phyloP scores from a whole-genome alignment of 495 filamentous ascomycete genomes.

The Pseudevernia furfuracea region DNA sequence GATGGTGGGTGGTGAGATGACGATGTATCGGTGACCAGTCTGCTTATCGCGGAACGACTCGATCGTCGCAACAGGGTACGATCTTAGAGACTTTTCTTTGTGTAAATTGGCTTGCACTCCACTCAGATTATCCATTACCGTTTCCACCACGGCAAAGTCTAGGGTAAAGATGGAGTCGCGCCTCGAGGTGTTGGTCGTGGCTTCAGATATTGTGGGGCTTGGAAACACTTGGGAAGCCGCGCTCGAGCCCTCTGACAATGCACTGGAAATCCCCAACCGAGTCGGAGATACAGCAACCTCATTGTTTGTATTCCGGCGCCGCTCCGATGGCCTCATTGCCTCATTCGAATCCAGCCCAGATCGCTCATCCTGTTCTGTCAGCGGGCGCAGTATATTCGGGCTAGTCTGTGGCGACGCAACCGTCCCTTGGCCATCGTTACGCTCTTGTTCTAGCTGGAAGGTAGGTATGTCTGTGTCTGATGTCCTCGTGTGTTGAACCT shows the following conservation, averaged over 20 bases:
- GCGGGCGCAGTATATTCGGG: background rate
- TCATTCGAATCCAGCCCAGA: slow-evolving; percentile 4
- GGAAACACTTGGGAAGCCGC: slow-evolving; percentile 3
- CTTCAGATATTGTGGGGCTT: slow-evolving; percentile 12
- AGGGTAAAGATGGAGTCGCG: slow-evolving; percentile 7
- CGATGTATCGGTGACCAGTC: slow-evolving; percentile 16
- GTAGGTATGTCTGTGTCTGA: background rate
- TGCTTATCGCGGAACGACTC: slow-evolving; percentile 17
- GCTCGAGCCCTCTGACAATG: slow-evolving; percentile 7
- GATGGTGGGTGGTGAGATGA: slow-evolving; percentile 14
- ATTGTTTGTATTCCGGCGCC: slow-evolving; percentile 1
- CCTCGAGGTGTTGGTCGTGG: slow-evolving; percentile 4
- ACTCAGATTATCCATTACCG: slow-evolving; percentile 6
- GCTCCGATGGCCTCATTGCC: slow-evolving; percentile 5
- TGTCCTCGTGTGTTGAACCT: background rate
- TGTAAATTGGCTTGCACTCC: slow-evolving; percentile 12
- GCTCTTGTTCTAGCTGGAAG: background rate
- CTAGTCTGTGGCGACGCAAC: slow-evolving; percentile 9
- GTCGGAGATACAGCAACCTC: slow-evolving; percentile 10
- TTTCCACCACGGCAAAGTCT: slow-evolving; percentile 13
- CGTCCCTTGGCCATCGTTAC: background rate
- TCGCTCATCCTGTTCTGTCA: background rate
- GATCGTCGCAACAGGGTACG: slow-evolving; percentile 12
- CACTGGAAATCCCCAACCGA: background rate
- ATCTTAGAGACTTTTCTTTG: slow-evolving; percentile 9